These are phyloP conservation scores for Viola odorata DNA, from an alignment of 345 rosid species.

Conservation along the genomic window DNA sequence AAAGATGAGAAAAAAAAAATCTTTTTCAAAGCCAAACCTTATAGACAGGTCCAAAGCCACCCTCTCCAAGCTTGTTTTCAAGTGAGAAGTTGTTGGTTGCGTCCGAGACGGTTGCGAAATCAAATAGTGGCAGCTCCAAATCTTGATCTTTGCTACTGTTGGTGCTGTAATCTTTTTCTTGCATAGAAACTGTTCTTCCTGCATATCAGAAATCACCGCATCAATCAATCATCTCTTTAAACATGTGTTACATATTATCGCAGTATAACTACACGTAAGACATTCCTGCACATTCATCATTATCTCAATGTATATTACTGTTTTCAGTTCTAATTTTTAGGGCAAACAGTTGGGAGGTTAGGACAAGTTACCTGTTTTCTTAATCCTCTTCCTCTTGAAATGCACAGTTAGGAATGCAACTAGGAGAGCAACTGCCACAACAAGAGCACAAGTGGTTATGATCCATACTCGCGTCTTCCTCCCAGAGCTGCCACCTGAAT, in stretches of 20 bases:
- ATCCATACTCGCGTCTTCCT: slow-evolving; percentile 17
- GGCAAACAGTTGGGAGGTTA: background rate
- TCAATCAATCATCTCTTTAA: background rate
- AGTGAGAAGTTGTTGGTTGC: slow-evolving; percentile 11
- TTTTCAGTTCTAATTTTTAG: too few relatives aligned
- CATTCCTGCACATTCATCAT: background rate
- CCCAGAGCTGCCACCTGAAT: background rate
- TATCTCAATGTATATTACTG: background rate
- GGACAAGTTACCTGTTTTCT: slow-evolving; percentile 10
- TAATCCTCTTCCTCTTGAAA: slow-evolving; percentile 10
- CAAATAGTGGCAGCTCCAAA: slow-evolving; percentile 22
- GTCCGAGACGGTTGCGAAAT: slow-evolving; percentile 13
- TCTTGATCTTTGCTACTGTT: slow-evolving; percentile 5
- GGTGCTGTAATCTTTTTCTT: slow-evolving; percentile 2
- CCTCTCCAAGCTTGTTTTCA: slow-evolving; percentile 23
- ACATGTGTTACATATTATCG: background rate
- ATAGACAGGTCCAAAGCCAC: slow-evolving; percentile 27
- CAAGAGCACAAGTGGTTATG: slow-evolving; percentile 4
- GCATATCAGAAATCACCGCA: background rate
- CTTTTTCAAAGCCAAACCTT: slow-evolving; percentile 5
- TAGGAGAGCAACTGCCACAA: slow-evolving; percentile 2
- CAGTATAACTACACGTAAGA: too few relatives aligned
- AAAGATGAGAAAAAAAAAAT: background rate
- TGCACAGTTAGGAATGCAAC: background rate
- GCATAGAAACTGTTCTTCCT: background rate